Evolutionary conservation across 179 eudicot species (phyloP).

Genomic region (Carnegiea gigantea): DNA sequence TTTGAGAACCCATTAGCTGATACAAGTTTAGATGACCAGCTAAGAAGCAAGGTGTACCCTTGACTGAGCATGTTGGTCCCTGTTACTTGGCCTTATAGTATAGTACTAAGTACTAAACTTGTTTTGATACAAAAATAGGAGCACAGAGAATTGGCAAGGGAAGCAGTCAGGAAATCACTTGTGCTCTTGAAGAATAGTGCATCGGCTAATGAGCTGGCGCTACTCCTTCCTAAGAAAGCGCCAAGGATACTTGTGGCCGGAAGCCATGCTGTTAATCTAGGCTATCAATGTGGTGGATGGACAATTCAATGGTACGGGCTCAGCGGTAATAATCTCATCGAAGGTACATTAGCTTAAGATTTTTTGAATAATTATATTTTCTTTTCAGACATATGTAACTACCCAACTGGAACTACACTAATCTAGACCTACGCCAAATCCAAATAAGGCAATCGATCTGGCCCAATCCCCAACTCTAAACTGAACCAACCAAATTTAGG

Average conservation of each 20-base stretch:
- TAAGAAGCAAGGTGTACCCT: conserved; percentile 40
- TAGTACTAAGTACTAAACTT: neutral
- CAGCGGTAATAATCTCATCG: conserved; percentile 30
- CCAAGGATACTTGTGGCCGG: conserved; percentile 37
- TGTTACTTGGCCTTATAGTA: neutral
- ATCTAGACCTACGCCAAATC: neutral
- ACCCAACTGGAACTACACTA: neutral
- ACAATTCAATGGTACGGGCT: conserved; percentile 36
- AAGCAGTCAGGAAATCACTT: conserved; percentile 38
- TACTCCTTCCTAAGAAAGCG: conserved; percentile 37
- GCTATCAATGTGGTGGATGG: conserved; percentile 47
- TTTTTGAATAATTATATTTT: neutral
- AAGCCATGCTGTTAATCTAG: conserved; percentile 35
- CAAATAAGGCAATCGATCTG: neutral
- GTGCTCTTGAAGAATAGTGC: conserved; percentile 5
- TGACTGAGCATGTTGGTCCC: neutral
- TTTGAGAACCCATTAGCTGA: conserved; percentile 52
- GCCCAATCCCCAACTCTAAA: neutral
- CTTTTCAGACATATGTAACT: neutral
- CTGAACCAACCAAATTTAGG: neutral
- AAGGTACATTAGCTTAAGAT: neutral
- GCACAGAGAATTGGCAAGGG: conserved; percentile 41
- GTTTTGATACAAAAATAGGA: conserved; percentile 21
- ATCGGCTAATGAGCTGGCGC: conserved; percentile 9
- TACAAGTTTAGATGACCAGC: conserved; percentile 33